Evolutionary conservation across 768 basidiomycete genomes (phyloP), one percentile per base, ranked within the genome.

Genomic region (Scleroderma bovista): DNA sequence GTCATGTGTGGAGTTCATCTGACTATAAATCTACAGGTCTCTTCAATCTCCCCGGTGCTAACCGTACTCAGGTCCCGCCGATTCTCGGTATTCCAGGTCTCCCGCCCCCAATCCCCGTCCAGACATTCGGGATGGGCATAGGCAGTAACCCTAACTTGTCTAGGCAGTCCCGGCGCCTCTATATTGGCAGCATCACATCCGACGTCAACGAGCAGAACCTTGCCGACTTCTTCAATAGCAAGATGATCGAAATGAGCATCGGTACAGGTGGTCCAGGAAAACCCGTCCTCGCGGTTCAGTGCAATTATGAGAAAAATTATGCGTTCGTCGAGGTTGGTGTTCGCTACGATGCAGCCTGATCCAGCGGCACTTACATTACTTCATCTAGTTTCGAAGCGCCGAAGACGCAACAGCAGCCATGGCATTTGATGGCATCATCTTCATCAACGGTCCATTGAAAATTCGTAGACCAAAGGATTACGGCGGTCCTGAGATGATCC

Each of bases 261-360:
- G 88, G 91, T 13, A 89, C 90, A 6, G 86, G 84, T 24, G 81
- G 78, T 17, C 81, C 88, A 20, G 93, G 91, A 19, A 92, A 93
- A 55, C 91, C 95, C 10, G 92, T 98, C 29, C 77, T 94, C 29
- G 87, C 87, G 17, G 93, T 96, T 6, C 93, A 95, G 62, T 88
- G 96, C 72, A 97, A 97, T 63, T 93, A 93, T 60, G 96, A 98
- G 69, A 99, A 98, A 76, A 93, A 92, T 60, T 99, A 97, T 64
- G 96, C 96, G 1, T 99, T 97, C 65, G 88, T 98, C 46, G 96
- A 99, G 77, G 95, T 95, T 5, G 64, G 55, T 76, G 61, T 34
- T 32, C 38, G 20, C 20, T 46, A n/a, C 3, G 48, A 20, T 29
- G 31, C 49, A 36, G 37, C 32, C 16, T 59, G 24, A 8, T 22